Evolutionary conservation across 2,329 filamentous ascomycete genomes (phyloP), one percentile per base, ranked within the genome.

Genomic region (Alternaria consortialis): DNA sequence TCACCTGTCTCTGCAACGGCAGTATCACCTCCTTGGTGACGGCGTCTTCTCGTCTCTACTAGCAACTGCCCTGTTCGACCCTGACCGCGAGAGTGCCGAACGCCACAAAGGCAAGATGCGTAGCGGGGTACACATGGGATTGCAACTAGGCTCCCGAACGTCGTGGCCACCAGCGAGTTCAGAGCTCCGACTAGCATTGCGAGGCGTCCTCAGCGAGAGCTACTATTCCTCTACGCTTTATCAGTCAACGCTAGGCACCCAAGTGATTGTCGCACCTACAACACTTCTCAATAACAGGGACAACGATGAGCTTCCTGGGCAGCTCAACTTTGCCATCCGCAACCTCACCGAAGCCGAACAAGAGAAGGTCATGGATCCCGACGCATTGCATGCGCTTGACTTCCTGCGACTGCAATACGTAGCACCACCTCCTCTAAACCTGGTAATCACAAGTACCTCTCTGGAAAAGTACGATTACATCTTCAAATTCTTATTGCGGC

Each of bases 131-230:
- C 87, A 50, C 13, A 94, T 97, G 84, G 94, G 95, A 1, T 83
- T 98, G 40, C 90, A 93, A 40, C 83, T 98, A 0, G 91, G 91
- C n/a, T 88, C 87, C 2, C 87, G 93, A 70, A 88, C 92, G 56
- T 92, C 85, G 32, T 98, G 95, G 95, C 95, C 95, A 27, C 95
- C 95, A 5, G 93, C 93, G 25, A 96, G 92, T 76, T 97, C 94
- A 0, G 95, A 98, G 76, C 81, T 99, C n/a, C 88, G 93, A 9
- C 84, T 98, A 5, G 92, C 92, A 0, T 83, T 99, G 17, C 96
- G 94, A 86, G 93, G 93, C 0, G 86, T 98, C 1, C 81, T 98
- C 7, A 85, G 86, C 2, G 94, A 97, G 65, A 92, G 88, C 65
- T 92, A 93, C 68, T 79, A 80, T 47, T 77, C 78, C 1, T 79